Percentiles rank a stretch among this genome's conserved stretches.
Conservation (phyloP, 2,329 filamentous ascomycete genomes). For the Talaromyces marneffei region DNA sequence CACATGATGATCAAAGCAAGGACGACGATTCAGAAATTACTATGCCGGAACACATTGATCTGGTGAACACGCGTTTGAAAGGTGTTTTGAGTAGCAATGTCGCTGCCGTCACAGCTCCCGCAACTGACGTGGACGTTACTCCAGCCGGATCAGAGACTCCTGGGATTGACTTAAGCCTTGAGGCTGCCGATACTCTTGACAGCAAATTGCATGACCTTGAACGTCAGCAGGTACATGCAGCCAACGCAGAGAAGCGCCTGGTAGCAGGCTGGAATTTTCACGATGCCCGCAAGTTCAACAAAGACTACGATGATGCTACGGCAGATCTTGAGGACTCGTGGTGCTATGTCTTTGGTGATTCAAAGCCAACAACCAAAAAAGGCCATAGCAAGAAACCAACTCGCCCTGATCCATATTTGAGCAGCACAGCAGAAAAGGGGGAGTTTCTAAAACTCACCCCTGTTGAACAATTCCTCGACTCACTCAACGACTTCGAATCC, state of each 20-base stretch:
- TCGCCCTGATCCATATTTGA: conserved; percentile 33
- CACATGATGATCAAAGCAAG: conserved; percentile 23
- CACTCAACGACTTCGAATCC: conserved; percentile 32
- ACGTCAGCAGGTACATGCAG: conserved; percentile 20
- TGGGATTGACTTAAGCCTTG: conserved; percentile 1
- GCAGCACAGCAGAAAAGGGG: conserved; percentile 24
- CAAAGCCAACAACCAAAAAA: conserved; percentile 26
- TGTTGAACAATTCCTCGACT: conserved; percentile 31
- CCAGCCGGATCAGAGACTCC: conserved; percentile 11
- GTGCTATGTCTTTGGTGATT: conserved; percentile 29
- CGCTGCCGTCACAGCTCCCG: conserved; percentile 11
- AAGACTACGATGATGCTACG: conserved; percentile 29
- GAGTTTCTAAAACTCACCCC: conserved; percentile 34
- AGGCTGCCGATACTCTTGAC: conserved; percentile 16
- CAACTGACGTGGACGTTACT: conserved; percentile 15
- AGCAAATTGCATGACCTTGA: conserved; percentile 20
- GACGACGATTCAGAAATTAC: conserved; percentile 9
- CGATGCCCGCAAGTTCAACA: conserved; percentile 29
- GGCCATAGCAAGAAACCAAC: conserved; percentile 21
- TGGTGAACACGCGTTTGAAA: conserved; percentile 13
- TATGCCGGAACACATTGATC: conserved; percentile 14
- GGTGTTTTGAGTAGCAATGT: background rate
- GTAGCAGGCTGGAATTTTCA: conserved; percentile 34
- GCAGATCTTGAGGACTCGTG: conserved; percentile 28
- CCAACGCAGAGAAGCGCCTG: conserved; percentile 27